Conservation (phyloP, 495 filamentous ascomycete species). For the Penicillium riverlandense region DNA sequence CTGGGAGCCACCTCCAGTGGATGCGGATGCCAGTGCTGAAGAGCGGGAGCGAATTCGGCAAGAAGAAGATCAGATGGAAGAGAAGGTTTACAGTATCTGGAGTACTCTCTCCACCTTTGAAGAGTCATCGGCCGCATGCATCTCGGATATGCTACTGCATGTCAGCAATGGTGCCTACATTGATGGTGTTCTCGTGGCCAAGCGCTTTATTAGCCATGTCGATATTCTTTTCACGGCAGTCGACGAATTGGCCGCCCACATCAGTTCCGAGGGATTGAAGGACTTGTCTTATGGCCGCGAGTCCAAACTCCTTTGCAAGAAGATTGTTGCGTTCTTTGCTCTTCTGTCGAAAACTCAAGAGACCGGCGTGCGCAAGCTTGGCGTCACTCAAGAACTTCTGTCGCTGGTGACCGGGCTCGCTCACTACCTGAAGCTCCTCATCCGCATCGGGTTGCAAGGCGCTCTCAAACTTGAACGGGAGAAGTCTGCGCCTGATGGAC, state of each 20-base stretch:
- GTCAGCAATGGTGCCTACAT: constrained; percentile 97
- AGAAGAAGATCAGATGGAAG: constrained; percentile 91
- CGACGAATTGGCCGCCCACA: constrained; percentile 70
- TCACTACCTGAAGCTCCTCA: constrained; percentile 96
- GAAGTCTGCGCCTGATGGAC: constrained; percentile 59
- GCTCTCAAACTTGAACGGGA: constrained; percentile 87
- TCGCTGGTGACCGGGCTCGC: constrained; percentile 94
- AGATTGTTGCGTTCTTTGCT: constrained; percentile 97
- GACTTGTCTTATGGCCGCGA: constrained; percentile 88
- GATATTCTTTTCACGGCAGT: constrained; percentile 87
- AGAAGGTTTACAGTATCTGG: constrained; percentile 98
- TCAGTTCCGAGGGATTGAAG: constrained; percentile 64
- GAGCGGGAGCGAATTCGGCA: constrained; percentile 69
- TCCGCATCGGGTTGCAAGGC: constrained; percentile 93
- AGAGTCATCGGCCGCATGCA: constrained; percentile 94
- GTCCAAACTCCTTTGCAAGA: constrained; percentile 96
- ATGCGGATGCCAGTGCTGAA: constrained; percentile 62
- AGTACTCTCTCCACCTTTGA: constrained; percentile 95
- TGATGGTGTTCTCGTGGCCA: constrained; percentile 92
- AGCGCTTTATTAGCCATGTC: constrained; percentile 92
- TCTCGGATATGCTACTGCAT: constrained; percentile 98
- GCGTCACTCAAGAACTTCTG: constrained; percentile 93
- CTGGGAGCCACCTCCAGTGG: constrained; percentile 38
- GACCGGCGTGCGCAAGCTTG: constrained; percentile 74
- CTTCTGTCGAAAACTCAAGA: constrained; percentile 91